Percentiles rank a stretch among this genome's conserved stretches.
Conservation (phyloP, 2,329 filamentous ascomycete species). For the Ascochyta pisi region DNA sequence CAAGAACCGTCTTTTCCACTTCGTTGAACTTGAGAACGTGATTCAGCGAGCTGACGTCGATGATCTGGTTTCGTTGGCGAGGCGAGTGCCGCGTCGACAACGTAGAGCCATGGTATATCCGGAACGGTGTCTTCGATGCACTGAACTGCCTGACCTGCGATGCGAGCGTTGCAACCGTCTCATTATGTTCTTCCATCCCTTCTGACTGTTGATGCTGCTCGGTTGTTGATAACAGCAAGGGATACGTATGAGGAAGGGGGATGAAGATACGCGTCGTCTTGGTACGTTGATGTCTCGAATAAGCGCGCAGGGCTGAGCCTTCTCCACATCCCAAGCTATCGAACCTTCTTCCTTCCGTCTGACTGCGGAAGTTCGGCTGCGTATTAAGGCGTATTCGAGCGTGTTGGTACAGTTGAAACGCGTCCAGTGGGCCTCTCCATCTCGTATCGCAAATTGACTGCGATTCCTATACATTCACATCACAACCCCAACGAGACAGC, state of each 20-base stretch:
- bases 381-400: neutral
- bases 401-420: neutral
- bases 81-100: constrained; percentile 59
- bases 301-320: constrained; percentile 35
- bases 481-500: too few relatives aligned
- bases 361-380: constrained; percentile 1
- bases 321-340: constrained; percentile 26
- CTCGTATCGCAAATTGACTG: neutral
- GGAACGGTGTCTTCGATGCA: constrained; percentile 56
- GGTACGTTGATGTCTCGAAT: constrained; percentile 18
- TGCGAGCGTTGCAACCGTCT: constrained; percentile 34
- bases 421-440: neutral
- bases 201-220: neutral
- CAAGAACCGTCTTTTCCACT: constrained; percentile 55
- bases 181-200: constrained; percentile 40
- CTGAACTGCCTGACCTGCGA: constrained; percentile 53
- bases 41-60: constrained; percentile 59
- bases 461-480: neutral
- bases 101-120: constrained; percentile 65
- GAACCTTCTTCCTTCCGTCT: constrained; percentile 20
- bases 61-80: constrained; percentile 50
- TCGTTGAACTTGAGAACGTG: constrained; percentile 55
- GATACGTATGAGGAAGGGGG: neutral
- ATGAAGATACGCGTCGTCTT: constrained; percentile 11
- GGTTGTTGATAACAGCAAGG: neutral